These are phyloP conservation scores for Moringa oleifera DNA, from an alignment of 345 rosid species.

Conservation along the genomic window DNA sequence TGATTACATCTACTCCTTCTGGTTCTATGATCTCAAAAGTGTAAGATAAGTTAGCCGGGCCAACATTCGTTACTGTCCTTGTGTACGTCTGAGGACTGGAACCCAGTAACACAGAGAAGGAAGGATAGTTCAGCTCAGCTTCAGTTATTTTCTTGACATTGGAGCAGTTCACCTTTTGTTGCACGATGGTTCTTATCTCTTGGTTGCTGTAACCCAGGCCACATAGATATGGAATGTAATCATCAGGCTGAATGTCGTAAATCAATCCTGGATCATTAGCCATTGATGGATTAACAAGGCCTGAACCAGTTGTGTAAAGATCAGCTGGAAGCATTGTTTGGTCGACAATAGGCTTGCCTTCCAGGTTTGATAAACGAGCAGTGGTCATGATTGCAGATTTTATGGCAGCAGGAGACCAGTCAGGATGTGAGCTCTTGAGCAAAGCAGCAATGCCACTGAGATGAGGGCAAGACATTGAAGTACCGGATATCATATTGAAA, in stretches of 20 bases:
- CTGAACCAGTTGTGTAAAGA: constrained; percentile 32
- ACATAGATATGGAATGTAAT: constrained; percentile 40
- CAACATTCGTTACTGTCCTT: constrained; percentile 44
- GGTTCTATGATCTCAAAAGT: constrained; percentile 13
- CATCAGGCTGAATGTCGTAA: constrained; percentile 36
- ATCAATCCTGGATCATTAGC: constrained; percentile 44
- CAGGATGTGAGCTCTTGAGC: constrained; percentile 34
- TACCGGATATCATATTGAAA: constrained; percentile 44
- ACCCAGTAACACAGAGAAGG: constrained; percentile 42
- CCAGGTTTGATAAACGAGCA: constrained; percentile 26
- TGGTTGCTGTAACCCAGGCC: constrained; percentile 27
- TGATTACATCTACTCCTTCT: constrained; percentile 14
- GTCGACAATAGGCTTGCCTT: constrained; percentile 31
- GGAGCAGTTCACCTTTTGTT: constrained; percentile 17
- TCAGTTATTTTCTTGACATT: not conserved
- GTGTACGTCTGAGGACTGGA: constrained; percentile 19
- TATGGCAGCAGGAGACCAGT: constrained; percentile 48
- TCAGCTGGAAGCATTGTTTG: constrained; percentile 32
- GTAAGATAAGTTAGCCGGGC: constrained; percentile 26
- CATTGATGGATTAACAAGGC: constrained; percentile 48
- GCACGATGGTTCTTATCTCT: constrained; percentile 17
- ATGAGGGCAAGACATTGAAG: constrained; percentile 60
- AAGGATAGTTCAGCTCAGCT: constrained; percentile 27
- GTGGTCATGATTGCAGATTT: constrained; percentile 50
- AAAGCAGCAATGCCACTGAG: constrained; percentile 43